Evolutionary conservation across 352 stramenopile genomes (phyloP).

Genomic region (Poterioochromonas sp.): DNA sequence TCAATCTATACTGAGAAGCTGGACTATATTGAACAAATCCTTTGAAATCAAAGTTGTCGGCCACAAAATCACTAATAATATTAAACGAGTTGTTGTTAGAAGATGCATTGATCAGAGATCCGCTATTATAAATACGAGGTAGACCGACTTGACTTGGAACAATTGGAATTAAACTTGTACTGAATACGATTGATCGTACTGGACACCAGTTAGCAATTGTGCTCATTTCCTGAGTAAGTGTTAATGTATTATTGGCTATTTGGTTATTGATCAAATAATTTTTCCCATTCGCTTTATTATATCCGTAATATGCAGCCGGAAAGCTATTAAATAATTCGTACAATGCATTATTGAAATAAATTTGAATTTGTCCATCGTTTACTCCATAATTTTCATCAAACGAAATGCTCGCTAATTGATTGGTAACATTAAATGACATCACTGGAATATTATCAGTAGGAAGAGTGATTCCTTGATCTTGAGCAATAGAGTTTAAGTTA

Average conservation of each 20-base stretch:
- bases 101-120: background rate
- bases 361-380: background rate
- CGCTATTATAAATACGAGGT: background rate
- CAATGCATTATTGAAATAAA: slow-evolving; percentile 1
- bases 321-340: background rate
- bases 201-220: background rate
- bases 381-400: background rate
- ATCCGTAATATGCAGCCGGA: background rate
- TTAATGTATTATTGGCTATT: background rate
- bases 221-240: background rate
- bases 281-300: background rate
- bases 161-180: background rate
- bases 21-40: background rate
- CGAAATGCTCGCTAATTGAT: too few relatives aligned
- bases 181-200: background rate
- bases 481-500: background rate
- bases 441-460: background rate
- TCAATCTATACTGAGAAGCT: background rate
- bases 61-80: background rate
- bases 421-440: background rate
- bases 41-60: background rate
- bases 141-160: background rate
- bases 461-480: background rate
- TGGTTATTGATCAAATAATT: background rate
- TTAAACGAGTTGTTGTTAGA: background rate